phyloP scores from a whole-genome alignment of 441 rosid genomes.

The Bocquillonia castaneifolia region DNA sequence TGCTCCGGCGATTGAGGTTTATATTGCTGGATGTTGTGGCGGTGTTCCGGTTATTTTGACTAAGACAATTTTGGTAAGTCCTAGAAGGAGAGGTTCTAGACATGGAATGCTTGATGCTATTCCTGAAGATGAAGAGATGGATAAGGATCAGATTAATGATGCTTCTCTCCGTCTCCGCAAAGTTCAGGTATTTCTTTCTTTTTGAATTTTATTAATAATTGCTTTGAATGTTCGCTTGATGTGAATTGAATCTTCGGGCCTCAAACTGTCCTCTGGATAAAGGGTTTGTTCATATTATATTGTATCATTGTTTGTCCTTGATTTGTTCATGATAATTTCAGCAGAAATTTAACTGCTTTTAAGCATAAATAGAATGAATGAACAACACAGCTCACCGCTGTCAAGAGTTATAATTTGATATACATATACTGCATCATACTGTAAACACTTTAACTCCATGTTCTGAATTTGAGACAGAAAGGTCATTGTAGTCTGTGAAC shows the following conservation, averaged over 20 bases:
- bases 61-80: slow-evolving; percentile 64
- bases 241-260: background rate
- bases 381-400: background rate
- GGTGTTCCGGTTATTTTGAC: slow-evolving; percentile 84
- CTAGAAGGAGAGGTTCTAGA: slow-evolving; percentile 56
- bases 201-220: too few species aligned
- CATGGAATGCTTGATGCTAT: slow-evolving; percentile 60
- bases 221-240: too few species aligned
- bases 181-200: slow-evolving; percentile 55
- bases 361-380: background rate
- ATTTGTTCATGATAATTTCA: too few species aligned
- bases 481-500: background rate
- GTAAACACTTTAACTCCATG: background rate
- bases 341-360: too few species aligned
- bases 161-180: slow-evolving; percentile 43
- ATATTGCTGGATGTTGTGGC: slow-evolving; percentile 79
- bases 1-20: slow-evolving; percentile 73
- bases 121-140: slow-evolving; percentile 82
- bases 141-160: slow-evolving; percentile 36
- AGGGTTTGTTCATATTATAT: too few species aligned
- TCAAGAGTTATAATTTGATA: too few species aligned
- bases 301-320: too few species aligned
- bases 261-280: background rate
- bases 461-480: background rate
- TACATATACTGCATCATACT: background rate